These are phyloP conservation scores for Mycena belliarum DNA, from an alignment of 768 basidiomycete genomes.

Conservation along the genomic window DNA sequence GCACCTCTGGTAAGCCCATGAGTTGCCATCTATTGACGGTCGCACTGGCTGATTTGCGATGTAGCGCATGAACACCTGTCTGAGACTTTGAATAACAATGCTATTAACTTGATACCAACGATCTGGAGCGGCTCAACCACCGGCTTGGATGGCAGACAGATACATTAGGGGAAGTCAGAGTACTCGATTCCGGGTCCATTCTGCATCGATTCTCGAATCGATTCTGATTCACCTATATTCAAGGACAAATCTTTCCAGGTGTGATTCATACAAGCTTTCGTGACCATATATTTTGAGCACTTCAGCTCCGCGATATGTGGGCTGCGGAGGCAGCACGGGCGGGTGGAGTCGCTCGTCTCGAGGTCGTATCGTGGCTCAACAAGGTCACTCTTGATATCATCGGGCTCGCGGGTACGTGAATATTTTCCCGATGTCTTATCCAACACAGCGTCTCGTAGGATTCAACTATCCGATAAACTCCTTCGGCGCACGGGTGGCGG, in stretches of 20 bases:
- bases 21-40: too few relatives aligned
- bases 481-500: slow-evolving; percentile 16
- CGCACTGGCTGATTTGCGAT: not conserved
- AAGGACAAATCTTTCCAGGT: slow-evolving; percentile 38
- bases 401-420: slow-evolving; percentile 51
- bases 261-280: not conserved
- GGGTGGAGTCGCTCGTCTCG: slow-evolving; percentile 30
- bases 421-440: too few relatives aligned
- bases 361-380: slow-evolving; percentile 52
- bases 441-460: not conserved
- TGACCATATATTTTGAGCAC: not conserved
- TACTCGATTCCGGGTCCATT: too few relatives aligned
- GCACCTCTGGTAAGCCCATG: not conserved
- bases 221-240: slow-evolving; percentile 44
- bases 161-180: too few relatives aligned
- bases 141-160: too few relatives aligned
- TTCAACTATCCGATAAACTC: slow-evolving; percentile 23
- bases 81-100: not conserved
- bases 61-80: not conserved
- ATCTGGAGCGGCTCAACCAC: too few relatives aligned
- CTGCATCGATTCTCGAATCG: slow-evolving; percentile 43
- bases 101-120: too few relatives aligned
- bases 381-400: slow-evolving; percentile 62
- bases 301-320: slow-evolving; percentile 39
- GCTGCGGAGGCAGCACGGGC: slow-evolving; percentile 23